Evolutionary conservation across 169 alveolate genomes (phyloP), one percentile per base, ranked within the genome.

Genomic region (Plasmodium billcollinsi): DNA sequence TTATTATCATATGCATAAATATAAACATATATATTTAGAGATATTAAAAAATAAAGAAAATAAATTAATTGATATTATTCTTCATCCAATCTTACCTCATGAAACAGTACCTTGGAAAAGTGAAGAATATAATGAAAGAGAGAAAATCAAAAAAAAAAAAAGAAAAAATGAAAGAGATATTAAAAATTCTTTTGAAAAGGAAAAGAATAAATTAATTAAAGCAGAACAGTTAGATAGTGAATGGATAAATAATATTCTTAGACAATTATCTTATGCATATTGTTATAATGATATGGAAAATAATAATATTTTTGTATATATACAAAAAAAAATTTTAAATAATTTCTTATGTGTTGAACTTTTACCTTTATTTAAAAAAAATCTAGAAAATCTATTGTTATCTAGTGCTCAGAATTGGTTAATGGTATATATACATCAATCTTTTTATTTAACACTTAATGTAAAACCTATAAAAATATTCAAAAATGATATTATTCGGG

Each of bases 1-100:
- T 45, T 83, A 58, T 61, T 83, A 83, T 33, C 29, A 50, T 50
- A 33, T 69, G n/a, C 85, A 83, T 62, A 83, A 70, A 63, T 83
- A 83, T 73, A 83, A 83, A 58, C 91, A 83, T 39, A 83, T 94
- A 24, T 94, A 94, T 73, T 65, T 94, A 8, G 94, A 90, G 20
- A 80, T 94, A 18, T n/a, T 94, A 70, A 89, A 94, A 52, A 61
- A 92, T 69, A 86, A 93, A 69, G 93, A 92, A 56, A 91, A 90
- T 63, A 95, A 94, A 15, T 50, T 73, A 15, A 69, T 94, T 39
- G 21, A 92, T 50, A 45, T 91, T 18, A 88, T 91, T 20, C 47
- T 94, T 20, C 96, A 94, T 73, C 96, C 96, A 12, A 59, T 94
- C 21, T 83, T 85, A 47, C 94, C 94, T 9, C 50, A 58, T 9